Conservation (phyloP, 306 rosid species). For the Citrullus colocynthis region DNA sequence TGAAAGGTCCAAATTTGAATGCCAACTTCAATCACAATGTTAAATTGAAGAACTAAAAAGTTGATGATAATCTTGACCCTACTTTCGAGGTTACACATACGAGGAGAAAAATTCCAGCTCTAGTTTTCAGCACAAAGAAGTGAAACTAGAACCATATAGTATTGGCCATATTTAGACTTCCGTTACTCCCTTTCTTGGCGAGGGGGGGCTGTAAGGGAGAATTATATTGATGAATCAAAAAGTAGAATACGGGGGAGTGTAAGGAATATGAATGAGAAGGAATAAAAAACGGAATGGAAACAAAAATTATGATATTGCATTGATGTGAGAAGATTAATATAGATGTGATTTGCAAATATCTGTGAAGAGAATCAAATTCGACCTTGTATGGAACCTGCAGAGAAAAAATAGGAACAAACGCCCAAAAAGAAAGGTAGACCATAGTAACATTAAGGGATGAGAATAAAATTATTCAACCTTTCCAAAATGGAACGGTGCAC, state of each 20-base stretch:
- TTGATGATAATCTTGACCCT: neutral
- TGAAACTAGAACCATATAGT: neutral
- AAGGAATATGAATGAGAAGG: neutral
- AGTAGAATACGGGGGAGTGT: neutral
- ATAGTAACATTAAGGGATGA: neutral
- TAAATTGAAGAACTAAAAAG: neutral
- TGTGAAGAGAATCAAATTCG: neutral
- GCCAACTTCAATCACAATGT: neutral
- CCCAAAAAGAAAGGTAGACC: neutral
- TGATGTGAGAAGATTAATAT: neutral
- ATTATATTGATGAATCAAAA: neutral
- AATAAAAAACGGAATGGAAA: neutral
- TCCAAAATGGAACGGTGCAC: neutral
- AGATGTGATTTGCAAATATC: neutral
- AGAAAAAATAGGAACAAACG: neutral
- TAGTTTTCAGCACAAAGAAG: neutral
- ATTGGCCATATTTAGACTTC: neutral
- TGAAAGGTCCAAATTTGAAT: neutral
- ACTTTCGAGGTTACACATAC: neutral
- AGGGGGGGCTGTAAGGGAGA: neutral
- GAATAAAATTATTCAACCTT: neutral
- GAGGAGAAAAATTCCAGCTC: neutral
- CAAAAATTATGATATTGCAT: neutral
- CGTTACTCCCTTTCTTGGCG: neutral
- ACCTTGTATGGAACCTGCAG: neutral